phyloP scores from a whole-genome alignment of 805 yeast genomes.

The Candida ficus region DNA sequence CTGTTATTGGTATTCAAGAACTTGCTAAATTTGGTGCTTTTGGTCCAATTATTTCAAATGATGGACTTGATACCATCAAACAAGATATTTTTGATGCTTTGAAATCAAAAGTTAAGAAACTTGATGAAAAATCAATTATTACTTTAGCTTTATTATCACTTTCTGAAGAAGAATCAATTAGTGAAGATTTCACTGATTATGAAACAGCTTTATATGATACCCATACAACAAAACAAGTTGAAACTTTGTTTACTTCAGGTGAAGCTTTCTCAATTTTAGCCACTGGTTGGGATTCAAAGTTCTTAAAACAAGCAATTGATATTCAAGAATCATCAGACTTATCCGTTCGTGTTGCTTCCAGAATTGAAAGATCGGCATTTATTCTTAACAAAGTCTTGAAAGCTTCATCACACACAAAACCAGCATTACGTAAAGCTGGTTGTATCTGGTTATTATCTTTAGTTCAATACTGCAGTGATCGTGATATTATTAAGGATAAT shows the following conservation, averaged over 20 bases:
- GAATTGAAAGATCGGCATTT: constrained; percentile 12
- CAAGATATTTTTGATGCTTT: constrained; percentile 26
- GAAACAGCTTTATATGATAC: constrained; percentile 47
- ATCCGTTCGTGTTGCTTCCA: constrained; percentile 3
- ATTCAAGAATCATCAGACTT: constrained; percentile 31
- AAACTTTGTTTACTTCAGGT: constrained; percentile 71
- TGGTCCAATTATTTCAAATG: constrained; percentile 12
- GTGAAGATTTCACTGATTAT: constrained; percentile 24
- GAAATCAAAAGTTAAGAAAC: constrained; percentile 41
- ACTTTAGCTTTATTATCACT: constrained; percentile 54
- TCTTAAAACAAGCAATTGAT: constrained; percentile 49
- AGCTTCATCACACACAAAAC: constrained; percentile 61
- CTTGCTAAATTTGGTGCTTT: constrained; percentile 36
- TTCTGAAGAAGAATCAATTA: constrained; percentile 21
- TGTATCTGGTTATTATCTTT: constrained; percentile 84
- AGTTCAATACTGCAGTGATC: constrained; percentile 64
- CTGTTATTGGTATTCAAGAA: constrained; percentile 28
- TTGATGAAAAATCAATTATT: constrained; percentile 54
- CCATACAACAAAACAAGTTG: constrained; percentile 66
- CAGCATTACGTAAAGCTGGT: constrained; percentile 65
- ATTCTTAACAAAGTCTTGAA: constrained; percentile 47
- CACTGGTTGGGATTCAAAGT: constrained; percentile 69
- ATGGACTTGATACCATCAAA: constrained; percentile 21
- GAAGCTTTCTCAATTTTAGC: constrained; percentile 74
- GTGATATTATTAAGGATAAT: constrained; percentile 31